A percentile compares a stretch with the other conserved stretches of the same genome.
These are phyloP conservation scores for Rhazya stricta DNA, from an alignment of 257 asterid species.

Conservation along the genomic window DNA sequence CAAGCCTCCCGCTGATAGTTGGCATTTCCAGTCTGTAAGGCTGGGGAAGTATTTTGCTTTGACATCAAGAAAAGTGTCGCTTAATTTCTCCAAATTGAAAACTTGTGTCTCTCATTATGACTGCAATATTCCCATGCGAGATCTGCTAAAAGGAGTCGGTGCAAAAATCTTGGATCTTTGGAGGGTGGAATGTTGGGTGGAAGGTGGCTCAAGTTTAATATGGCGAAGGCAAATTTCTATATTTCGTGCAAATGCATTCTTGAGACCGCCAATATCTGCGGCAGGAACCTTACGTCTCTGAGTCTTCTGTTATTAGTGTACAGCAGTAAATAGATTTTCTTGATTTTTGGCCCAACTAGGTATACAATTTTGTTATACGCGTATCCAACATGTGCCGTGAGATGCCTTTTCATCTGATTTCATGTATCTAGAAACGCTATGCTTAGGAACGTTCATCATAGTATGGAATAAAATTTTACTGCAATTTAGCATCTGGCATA, in stretches of 20 bases:
- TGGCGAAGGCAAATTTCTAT: background rate
- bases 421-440: background rate
- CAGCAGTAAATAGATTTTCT: conserved; percentile 12
- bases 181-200: background rate
- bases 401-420: background rate
- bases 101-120: background rate
- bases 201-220: too few species aligned
- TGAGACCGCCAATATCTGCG: background rate
- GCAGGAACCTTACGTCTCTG: background rate
- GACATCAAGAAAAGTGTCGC: background rate
- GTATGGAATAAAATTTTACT: conserved; percentile 14
- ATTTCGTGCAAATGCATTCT: conserved; percentile 10
- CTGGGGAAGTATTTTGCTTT: background rate
- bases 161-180: conserved; percentile 1
- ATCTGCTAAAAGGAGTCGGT: background rate
- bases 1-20: background rate
- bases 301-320: conserved; percentile 12
- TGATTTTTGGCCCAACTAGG: background rate
- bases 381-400: background rate
- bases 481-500: background rate
- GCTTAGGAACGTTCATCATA: background rate
- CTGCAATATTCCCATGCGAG: background rate
- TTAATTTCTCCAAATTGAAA: background rate
- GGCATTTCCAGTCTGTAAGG: background rate
- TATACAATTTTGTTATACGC: background rate